Conservation (phyloP, 75 land plant species). For the Pinus albicaulis region DNA sequence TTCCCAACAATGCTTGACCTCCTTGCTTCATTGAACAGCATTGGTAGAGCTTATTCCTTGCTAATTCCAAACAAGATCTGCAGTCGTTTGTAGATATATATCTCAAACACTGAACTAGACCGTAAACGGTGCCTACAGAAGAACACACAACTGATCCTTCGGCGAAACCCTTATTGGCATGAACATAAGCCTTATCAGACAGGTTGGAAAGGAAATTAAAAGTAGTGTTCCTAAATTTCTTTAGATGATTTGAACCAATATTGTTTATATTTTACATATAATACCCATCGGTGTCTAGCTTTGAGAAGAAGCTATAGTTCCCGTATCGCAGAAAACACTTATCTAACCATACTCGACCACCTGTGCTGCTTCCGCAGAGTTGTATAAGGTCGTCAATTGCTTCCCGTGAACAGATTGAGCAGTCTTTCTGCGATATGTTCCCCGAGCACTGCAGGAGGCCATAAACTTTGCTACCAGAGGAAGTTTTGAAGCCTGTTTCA, state of each 20-base stretch:
- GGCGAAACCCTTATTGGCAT: background rate
- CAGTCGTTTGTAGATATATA: background rate
- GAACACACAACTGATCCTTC: background rate
- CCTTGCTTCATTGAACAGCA: background rate
- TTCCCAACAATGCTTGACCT: background rate
- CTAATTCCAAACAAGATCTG: background rate
- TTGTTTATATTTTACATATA: background rate
- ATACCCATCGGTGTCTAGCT: background rate
- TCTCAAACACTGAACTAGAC: background rate
- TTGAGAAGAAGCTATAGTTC: background rate
- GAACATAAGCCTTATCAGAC: background rate
- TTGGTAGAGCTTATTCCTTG: background rate
- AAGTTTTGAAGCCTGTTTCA: background rate
- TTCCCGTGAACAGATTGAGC: background rate
- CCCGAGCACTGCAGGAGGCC: background rate
- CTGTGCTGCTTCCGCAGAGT: background rate
- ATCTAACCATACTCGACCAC: background rate
- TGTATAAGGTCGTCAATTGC: background rate
- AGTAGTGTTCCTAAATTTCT: background rate
- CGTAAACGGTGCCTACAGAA: background rate
- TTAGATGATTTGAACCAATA: background rate
- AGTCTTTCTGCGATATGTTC: background rate
- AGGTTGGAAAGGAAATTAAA: background rate
- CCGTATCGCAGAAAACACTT: conserved; percentile 3
- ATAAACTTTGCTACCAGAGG: background rate